Percentiles rank a stretch among this genome's conserved stretches.
Conservation (phyloP, 1,139 yeast species). For the Candida sp. region DNA sequence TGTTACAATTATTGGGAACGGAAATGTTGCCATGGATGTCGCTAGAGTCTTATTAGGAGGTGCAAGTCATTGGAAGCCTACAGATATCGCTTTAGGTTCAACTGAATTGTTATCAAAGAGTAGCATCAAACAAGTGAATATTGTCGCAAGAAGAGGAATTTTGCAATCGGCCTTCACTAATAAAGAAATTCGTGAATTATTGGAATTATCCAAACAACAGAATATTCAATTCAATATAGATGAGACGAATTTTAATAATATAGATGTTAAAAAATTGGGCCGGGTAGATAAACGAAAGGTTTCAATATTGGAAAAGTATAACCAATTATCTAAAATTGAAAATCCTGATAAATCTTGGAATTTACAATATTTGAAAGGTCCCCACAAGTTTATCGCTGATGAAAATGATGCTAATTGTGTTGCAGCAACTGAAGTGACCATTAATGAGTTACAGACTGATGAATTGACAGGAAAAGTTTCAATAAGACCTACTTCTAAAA, state of each 20-base stretch:
- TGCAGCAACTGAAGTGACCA: slow-evolving; percentile 45
- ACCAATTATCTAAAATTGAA: slow-evolving; percentile 19
- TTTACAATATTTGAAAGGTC: slow-evolving; percentile 67
- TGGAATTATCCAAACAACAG: slow-evolving; percentile 52
- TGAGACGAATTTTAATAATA: slow-evolving; percentile 35
- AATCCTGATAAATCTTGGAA: slow-evolving; percentile 50
- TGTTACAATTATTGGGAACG: slow-evolving; percentile 91
- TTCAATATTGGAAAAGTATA: slow-evolving; percentile 56
- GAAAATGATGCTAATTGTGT: slow-evolving; percentile 30
- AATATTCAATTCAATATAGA: slow-evolving; percentile 60
- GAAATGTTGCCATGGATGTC: slow-evolving; percentile 95
- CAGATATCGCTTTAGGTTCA: slow-evolving; percentile 75
- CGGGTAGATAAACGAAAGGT: slow-evolving; percentile 71
- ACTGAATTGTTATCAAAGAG: slow-evolving; percentile 48
- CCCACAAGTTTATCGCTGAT: slow-evolving; percentile 47
- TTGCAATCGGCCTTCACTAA: slow-evolving; percentile 86
- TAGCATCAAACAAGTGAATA: slow-evolving; percentile 57
- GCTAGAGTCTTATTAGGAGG: slow-evolving; percentile 74
- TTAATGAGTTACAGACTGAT: slow-evolving; percentile 39
- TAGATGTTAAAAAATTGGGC: slow-evolving; percentile 41
- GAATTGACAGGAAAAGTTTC: slow-evolving; percentile 27
- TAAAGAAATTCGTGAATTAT: slow-evolving; percentile 84
- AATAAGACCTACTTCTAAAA: slow-evolving; percentile 41
- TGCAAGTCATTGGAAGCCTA: slow-evolving; percentile 52
- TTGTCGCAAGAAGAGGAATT: slow-evolving; percentile 86